Base-by-base conservation (phyloP, 2,329 filamentous ascomycete species). In the Akanthomyces dipterigenus region DNA sequence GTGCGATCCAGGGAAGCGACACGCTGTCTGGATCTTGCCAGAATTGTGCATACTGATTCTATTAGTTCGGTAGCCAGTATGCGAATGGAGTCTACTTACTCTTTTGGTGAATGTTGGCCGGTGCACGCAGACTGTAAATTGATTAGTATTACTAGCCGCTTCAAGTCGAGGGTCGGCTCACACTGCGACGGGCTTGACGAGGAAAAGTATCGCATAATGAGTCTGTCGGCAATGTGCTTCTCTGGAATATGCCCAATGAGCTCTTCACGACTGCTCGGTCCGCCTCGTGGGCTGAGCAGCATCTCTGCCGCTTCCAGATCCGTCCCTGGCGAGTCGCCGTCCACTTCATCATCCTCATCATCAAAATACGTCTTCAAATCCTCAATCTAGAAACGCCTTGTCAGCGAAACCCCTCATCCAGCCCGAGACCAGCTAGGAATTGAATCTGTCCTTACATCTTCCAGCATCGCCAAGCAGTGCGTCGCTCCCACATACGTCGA, bases 401-500 rank as follows among this genome's bases (percentile, higher is more conserved):
- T 70, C 22, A 68, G 57, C 38, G 48, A 11, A 26, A 34, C n/a
- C 45, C 26, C 54, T 49, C 42, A 20, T 1, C 1, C 38, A 16
- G 5, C 5, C 8, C 31, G 31, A 34, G 7, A 34, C 8, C 2
- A n/a, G 20, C 12, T 42, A 8, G 12, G 16, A 16, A 28, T 31
- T 11, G 1, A 18, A 18, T 9, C 11, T 53, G 8, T 31, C 22
- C 78, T 76, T 65, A 85, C 82, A 73, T 86, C 81, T 67, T 85
- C 80, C 12, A 86, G 70, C 70, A 86, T 84, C 2, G 83, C 83
- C 73, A 84, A 80, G 65, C 82, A 84, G 63, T 86, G 82, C 49
- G 83, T 85, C 4, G 82, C 82, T 1, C 83, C 83, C 5, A 86
- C 78, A 64, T 84, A 86, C 5, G 78, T 82, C 46, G 76, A 78